A percentile compares a stretch with the other conserved stretches of the same genome.
phyloP scores from a whole-genome alignment of 768 basidiomycete genomes.

The Erythrobasidium yunnanense region DNA sequence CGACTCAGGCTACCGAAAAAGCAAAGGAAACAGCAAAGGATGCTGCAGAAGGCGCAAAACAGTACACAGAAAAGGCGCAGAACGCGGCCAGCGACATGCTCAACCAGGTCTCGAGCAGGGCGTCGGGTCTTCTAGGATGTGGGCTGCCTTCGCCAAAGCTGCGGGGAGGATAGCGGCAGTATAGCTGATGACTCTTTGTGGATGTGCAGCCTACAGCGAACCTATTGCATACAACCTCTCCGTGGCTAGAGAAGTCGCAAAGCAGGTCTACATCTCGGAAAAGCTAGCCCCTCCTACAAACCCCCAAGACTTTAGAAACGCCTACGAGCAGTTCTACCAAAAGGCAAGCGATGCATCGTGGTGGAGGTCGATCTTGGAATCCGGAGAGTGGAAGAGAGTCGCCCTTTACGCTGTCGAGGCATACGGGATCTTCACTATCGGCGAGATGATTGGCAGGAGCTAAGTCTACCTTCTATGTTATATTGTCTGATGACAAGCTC shows the following conservation, averaged over 20 bases:
- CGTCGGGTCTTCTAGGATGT: slow-evolving; percentile 19
- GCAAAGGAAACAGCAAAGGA: slow-evolving; percentile 47
- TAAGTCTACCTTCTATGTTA: slow-evolving; percentile 3
- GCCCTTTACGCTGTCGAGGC: slow-evolving; percentile 73
- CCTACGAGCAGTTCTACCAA: slow-evolving; percentile 57
- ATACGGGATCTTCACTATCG: slow-evolving; percentile 85
- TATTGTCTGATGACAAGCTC: background rate
- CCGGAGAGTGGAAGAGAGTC: slow-evolving; percentile 54
- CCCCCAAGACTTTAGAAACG: slow-evolving; percentile 46
- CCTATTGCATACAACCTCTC: slow-evolving; percentile 67
- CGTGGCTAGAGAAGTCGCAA: slow-evolving; percentile 62
- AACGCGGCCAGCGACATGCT: slow-evolving; percentile 27
- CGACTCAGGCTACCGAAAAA: slow-evolving; percentile 56
- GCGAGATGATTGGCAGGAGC: slow-evolving; percentile 57
- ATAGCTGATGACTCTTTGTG: slow-evolving; percentile 48
- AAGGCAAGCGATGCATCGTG: slow-evolving; percentile 53
- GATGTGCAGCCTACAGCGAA: slow-evolving; percentile 56
- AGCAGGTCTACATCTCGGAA: slow-evolving; percentile 64
- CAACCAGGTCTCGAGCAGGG: slow-evolving; percentile 24
- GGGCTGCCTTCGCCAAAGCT: slow-evolving; percentile 25
- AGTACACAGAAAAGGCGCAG: slow-evolving; percentile 28
- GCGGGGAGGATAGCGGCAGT: slow-evolving; percentile 45
- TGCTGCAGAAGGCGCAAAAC: slow-evolving; percentile 20
- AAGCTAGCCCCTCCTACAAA: slow-evolving; percentile 48
- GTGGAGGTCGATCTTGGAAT: slow-evolving; percentile 53